These are phyloP conservation scores for Theobroma grandiflorum DNA, from an alignment of 441 rosid species.

Conservation along the genomic window DNA sequence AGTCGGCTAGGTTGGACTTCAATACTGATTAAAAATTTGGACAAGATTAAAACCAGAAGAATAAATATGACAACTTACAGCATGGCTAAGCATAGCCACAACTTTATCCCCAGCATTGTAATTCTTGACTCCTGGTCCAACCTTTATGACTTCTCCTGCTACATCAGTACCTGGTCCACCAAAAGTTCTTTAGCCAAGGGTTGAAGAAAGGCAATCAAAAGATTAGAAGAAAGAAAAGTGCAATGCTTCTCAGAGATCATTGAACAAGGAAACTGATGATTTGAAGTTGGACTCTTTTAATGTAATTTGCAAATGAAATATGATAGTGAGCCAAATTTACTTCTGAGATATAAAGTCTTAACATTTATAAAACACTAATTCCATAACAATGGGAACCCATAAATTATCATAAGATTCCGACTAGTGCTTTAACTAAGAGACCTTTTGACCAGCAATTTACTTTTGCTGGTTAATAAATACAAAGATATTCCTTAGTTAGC, in stretches of 20 bases:
- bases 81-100: slow-evolving; percentile 50
- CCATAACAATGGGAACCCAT: neutral
- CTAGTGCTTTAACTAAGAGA: neutral
- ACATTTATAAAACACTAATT: neutral
- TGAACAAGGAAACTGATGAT: neutral
- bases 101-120: slow-evolving; percentile 85
- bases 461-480: neutral
- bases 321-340: neutral
- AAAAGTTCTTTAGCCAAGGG: slow-evolving; percentile 12
- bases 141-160: slow-evolving; percentile 74
- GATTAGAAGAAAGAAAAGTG: neutral
- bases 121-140: slow-evolving; percentile 67
- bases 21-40: neutral
- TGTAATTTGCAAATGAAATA: neutral
- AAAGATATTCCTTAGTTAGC: neutral
- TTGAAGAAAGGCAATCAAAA: neutral
- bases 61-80: slow-evolving; percentile 29
- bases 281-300: neutral
- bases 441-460: neutral
- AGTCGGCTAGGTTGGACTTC: neutral
- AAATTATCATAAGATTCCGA: neutral
- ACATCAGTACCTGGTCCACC: slow-evolving; percentile 65
- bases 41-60: neutral
- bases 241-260: slow-evolving; percentile 2
- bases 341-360: neutral